phyloP scores from a whole-genome alignment of 2,329 filamentous ascomycete genomes.

The Penicillium expansum region DNA sequence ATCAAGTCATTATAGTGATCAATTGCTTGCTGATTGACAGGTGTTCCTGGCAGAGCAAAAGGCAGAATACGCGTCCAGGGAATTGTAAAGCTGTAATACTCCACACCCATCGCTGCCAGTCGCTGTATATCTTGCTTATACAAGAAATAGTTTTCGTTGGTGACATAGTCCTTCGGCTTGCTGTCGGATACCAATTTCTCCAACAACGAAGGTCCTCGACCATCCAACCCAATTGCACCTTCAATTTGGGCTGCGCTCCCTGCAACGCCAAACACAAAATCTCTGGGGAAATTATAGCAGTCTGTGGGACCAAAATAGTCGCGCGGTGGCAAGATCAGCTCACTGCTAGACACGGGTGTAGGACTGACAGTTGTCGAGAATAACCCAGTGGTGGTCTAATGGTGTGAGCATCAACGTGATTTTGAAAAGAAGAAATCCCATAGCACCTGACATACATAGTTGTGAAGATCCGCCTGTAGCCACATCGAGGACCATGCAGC shows the following conservation, averaged over 20 bases:
- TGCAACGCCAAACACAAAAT: conserved; percentile 47
- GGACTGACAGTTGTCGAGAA: conserved; percentile 55
- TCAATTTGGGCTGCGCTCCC: conserved; percentile 47
- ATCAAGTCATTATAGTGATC: conserved; percentile 52
- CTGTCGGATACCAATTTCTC: conserved; percentile 37
- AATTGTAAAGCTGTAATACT: conserved; percentile 47
- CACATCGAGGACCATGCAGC: conserved; percentile 39
- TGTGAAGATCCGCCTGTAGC: conserved; percentile 28
- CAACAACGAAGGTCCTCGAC: conserved; percentile 39
- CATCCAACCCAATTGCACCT: conserved; percentile 43
- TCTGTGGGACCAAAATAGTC: conserved; percentile 49
- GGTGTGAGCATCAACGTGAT: neutral
- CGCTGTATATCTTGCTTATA: conserved; percentile 50
- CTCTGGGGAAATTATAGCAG: conserved; percentile 35
- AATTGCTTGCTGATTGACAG: conserved; percentile 48
- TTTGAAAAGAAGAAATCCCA: neutral
- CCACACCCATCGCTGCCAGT: conserved; percentile 39
- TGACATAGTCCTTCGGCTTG: conserved; percentile 48
- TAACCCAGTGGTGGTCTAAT: conserved; percentile 33
- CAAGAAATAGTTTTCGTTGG: conserved; percentile 50
- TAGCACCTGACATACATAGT: conserved; percentile 25
- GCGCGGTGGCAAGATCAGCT: conserved; percentile 55
- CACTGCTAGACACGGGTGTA: conserved; percentile 54
- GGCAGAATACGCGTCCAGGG: conserved; percentile 52
- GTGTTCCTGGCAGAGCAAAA: conserved; percentile 44